Conservation (phyloP, 2,329 filamentous ascomycete species). For the Ascochyta koolunga region DNA sequence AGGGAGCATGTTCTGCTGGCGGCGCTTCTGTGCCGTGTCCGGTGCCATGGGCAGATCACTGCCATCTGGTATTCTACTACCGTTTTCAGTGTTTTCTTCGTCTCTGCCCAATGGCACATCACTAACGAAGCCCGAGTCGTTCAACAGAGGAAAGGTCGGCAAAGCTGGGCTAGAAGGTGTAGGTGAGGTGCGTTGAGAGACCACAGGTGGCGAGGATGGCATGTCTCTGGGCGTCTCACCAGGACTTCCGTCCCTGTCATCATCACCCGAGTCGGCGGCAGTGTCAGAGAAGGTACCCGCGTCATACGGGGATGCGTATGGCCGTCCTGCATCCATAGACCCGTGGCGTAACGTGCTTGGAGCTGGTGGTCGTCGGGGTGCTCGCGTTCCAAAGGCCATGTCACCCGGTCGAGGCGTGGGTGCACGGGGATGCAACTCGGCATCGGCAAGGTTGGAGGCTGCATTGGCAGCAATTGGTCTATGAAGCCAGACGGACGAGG, state of each 20-base stretch:
- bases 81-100: conserved; percentile 61
- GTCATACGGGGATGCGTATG: conserved; percentile 45
- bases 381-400: conserved; percentile 42
- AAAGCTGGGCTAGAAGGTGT: conserved; percentile 78
- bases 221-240: conserved; percentile 77
- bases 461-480: conserved; percentile 68
- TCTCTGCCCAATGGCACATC: conserved; percentile 74
- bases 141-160: conserved; percentile 61
- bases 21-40: conserved; percentile 13
- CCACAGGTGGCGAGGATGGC: conserved; percentile 86
- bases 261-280: conserved; percentile 53
- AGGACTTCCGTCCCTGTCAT: conserved; percentile 53
- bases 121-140: conserved; percentile 85
- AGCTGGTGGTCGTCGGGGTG: conserved; percentile 39
- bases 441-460: conserved; percentile 58
- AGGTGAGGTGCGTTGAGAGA: conserved; percentile 63
- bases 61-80: conserved; percentile 24
- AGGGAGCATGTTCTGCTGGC: conserved; percentile 9
- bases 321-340: conserved; percentile 57
- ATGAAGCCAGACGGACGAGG: conserved; percentile 84
- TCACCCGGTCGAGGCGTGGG: conserved; percentile 74
- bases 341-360: conserved; percentile 65
- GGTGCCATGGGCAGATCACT: conserved; percentile 26
- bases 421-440: conserved; percentile 75
- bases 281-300: conserved; percentile 49